Conservation (phyloP, 2,329 filamentous ascomycete species). For the Talaromyces amestolkiae region DNA sequence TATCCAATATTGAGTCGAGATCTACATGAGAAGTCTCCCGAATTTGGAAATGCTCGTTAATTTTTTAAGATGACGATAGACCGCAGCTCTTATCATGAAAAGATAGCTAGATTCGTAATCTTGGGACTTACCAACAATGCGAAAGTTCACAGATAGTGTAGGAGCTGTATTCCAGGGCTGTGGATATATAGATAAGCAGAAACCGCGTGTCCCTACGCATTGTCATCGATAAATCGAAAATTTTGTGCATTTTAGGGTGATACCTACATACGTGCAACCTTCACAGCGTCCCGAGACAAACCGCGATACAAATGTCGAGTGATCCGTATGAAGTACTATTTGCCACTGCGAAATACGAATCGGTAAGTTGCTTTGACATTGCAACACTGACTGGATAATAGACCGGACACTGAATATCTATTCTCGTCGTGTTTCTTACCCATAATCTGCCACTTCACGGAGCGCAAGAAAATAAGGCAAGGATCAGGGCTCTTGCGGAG, state of each 20-base stretch:
- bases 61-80: background rate
- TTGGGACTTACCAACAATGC: too few species aligned
- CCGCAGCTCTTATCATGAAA: background rate
- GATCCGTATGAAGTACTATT: background rate
- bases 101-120: too few species aligned
- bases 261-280: background rate
- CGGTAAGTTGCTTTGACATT: background rate
- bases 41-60: background rate
- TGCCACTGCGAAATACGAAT: background rate
- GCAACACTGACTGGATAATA: background rate
- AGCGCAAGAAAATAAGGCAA: background rate
- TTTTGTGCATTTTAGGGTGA: background rate
- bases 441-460: background rate
- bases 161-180: background rate
- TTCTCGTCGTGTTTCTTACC: background rate
- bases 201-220: background rate
- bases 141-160: background rate
- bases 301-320: background rate
- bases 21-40: constrained; percentile 1
- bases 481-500: background rate
- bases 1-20: constrained; percentile 10
- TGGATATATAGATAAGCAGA: background rate
- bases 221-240: background rate
- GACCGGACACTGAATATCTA: background rate
- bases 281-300: background rate